Evolutionary conservation across 805 yeast genomes (phyloP).

Genomic region (Candida methanosorbosa): DNA sequence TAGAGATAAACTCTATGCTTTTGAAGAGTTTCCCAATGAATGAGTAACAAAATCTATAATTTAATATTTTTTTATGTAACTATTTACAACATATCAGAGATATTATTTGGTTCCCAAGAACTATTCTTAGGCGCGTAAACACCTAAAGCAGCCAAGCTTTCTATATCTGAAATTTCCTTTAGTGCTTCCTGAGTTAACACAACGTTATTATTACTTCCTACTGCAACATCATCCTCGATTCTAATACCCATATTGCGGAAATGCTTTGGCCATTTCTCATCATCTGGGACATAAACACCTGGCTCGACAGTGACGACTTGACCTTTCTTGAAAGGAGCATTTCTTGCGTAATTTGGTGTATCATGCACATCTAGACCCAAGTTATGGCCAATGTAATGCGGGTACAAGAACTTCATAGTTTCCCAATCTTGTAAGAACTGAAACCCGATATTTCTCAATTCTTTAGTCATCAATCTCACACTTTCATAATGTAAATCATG

Average conservation of each 20-base stretch:
- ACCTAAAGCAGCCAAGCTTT: slow-evolving; percentile 54
- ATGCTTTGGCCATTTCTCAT: slow-evolving; percentile 63
- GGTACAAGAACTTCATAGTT: slow-evolving; percentile 55
- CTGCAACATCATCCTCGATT: slow-evolving; percentile 87
- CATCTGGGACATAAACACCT: slow-evolving; percentile 81
- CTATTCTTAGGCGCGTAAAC: slow-evolving; percentile 14
- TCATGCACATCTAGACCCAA: slow-evolving; percentile 91
- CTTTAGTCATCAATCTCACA: slow-evolving; percentile 47
- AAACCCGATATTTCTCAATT: slow-evolving; percentile 69
- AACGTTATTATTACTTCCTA: slow-evolving; percentile 49
- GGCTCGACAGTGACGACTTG: slow-evolving; percentile 95
- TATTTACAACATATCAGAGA: too few species aligned
- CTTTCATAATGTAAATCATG: slow-evolving; percentile 73
- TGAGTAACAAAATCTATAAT: too few species aligned
- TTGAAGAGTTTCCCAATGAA: too few species aligned
- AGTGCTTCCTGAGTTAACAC: slow-evolving; percentile 74
- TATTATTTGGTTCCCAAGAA: slow-evolving; percentile 30
- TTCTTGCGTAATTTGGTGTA: slow-evolving; percentile 55
- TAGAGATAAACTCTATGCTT: too few species aligned
- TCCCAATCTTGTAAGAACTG: slow-evolving; percentile 40
- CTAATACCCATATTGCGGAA: slow-evolving; percentile 89
- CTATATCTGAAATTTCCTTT: slow-evolving; percentile 80
- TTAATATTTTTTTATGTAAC: too few species aligned
- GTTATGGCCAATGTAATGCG: slow-evolving; percentile 95
- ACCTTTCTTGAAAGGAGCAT: slow-evolving; percentile 44